Base-by-base conservation (phyloP, 257 asterid genomes). In the Fraxinus pennsylvanica region DNA sequence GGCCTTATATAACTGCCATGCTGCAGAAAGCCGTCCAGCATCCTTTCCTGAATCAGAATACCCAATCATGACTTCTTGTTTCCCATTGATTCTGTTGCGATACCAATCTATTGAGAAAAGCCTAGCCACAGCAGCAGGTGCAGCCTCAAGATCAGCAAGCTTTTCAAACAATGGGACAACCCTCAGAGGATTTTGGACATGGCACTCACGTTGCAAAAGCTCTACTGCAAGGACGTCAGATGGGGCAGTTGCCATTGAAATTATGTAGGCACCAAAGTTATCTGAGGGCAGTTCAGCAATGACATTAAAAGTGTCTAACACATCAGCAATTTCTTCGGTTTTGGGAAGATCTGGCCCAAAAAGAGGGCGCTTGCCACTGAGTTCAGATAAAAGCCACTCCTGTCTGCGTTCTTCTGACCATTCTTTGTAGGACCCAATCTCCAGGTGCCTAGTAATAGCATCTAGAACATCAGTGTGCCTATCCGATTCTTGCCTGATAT, bases 21-120 rank as follows among this genome's bases (percentile, higher is more conserved):
- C 98, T 5, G 98, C 98, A 35, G 98, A 92, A 69, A 94, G 91
- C 29, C 98, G 94, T 1, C 98, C 98, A 1, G 98, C 98, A 66
- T 94, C 98, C 85, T 94, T 94, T 7, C 98, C 98, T 0, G 98
- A 94, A 82, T 94, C 98, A 0, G 98, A 94, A 86, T 94, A 94
- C 73, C 98, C 98, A 66, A 94, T 91, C 98, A 94, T 94, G 80
- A 94, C 98, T 82, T 94, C 98, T 79, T 94, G 98, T 66, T 90
- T 92, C 3, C 97, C 97, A 1, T 91, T 81, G 72, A 94, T 94
- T 78, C 97, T 81, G 81, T 86, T 79, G 45, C 87, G 83, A 77
- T 94, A 94, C 98, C 98, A 94, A 15, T 91, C 98, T 38, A 94
- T 84, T 4, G 98, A 92, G 76, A 94, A 94, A 7, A 94, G 89